Conservation (phyloP, 2,329 filamentous ascomycete genomes). For the Diaporthe aspalathi region DNA sequence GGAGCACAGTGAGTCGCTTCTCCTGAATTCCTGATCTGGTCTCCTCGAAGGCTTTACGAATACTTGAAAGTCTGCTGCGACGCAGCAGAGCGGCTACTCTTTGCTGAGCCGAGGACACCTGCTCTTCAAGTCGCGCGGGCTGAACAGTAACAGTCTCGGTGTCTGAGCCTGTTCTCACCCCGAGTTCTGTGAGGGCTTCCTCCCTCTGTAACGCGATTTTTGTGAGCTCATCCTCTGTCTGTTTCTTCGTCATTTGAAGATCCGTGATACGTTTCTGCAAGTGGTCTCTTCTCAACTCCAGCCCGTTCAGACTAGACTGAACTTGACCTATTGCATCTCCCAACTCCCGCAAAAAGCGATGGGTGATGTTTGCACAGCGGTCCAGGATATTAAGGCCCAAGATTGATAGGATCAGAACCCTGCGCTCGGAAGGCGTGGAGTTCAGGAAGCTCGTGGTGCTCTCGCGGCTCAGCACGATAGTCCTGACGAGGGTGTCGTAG, state of each 20-base stretch:
- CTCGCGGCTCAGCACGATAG: constrained; percentile 48
- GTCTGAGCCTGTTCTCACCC: neutral
- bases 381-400: constrained; percentile 42
- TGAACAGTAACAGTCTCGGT: neutral
- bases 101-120: neutral
- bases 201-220: neutral
- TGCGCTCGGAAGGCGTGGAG: constrained; percentile 44
- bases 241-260: neutral
- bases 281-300: neutral
- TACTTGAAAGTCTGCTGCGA: neutral
- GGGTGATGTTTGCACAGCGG: neutral
- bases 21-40: neutral
- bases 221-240: neutral
- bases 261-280: neutral
- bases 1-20: neutral
- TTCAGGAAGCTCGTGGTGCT: constrained; percentile 48
- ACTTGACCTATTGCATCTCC: neutral
- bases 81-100: constrained; percentile 13
- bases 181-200: neutral
- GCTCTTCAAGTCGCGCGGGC: neutral
- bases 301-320: neutral
- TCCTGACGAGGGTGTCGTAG: constrained; percentile 48
- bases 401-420: constrained; percentile 47
- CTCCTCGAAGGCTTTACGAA: constrained; percentile 5
- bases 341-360: neutral